Conservation (phyloP, 495 filamentous ascomycete genomes). For the Acidomyces sp. region DNA sequence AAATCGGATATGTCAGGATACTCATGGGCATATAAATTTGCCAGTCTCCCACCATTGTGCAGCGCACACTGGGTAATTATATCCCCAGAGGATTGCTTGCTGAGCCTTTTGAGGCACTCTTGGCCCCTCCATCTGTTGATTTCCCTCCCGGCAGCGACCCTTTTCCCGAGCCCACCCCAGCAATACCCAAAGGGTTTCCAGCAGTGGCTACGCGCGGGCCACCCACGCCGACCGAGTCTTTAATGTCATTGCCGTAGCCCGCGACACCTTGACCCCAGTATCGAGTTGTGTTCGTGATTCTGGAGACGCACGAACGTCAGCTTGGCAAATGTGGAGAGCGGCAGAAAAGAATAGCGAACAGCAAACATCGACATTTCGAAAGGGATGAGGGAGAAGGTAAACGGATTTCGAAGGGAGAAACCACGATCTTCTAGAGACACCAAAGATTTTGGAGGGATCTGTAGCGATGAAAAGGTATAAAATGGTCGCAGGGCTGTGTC, state of each 20-base stretch:
- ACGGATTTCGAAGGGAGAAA: no score
- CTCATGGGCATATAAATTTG: not conserved
- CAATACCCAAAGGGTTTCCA: constrained; percentile 33
- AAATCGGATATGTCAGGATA: not conserved
- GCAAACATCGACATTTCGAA: no score
- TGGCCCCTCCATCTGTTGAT: constrained; percentile 8
- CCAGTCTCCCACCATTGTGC: not conserved
- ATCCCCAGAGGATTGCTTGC: constrained; percentile 25
- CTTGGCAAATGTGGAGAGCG: not conserved
- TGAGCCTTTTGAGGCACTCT: constrained; percentile 15
- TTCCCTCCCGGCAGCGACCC: constrained; percentile 10
- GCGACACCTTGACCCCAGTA: constrained; percentile 33
- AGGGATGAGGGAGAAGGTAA: no score
- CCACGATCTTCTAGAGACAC: no score
- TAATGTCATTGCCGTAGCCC: constrained; percentile 37
- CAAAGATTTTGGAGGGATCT: no score
- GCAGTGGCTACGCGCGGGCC: constrained; percentile 29
- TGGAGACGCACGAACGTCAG: no score
- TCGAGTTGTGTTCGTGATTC: constrained; percentile 27
- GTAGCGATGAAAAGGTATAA: no score
- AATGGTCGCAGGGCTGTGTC: no score
- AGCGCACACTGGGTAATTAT: not conserved
- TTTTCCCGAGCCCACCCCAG: constrained; percentile 16
- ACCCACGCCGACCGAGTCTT: constrained; percentile 31
- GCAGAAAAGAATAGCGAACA: not conserved